These are phyloP conservation scores for Paramecium primaurelia DNA, from an alignment of 73 alveolate genomes.

Conservation along the genomic window DNA sequence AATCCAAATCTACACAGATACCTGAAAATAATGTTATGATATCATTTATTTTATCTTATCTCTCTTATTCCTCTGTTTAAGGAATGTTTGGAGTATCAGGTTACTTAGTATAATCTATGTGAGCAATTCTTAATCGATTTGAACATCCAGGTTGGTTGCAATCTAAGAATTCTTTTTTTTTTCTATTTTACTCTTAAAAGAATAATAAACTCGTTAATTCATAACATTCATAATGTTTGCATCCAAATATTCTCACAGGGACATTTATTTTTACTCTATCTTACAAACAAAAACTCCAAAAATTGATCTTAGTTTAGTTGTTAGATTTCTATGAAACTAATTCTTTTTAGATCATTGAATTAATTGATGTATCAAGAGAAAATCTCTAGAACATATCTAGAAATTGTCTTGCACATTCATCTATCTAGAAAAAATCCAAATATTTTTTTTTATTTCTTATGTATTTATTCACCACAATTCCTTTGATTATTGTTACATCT, in stretches of 20 bases:
- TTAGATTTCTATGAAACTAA: neutral
- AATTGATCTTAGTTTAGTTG: neutral
- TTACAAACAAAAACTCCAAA: neutral
- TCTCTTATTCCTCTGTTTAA: neutral
- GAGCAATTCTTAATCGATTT: neutral
- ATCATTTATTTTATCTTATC: neutral
- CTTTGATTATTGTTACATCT: neutral
- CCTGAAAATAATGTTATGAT: neutral
- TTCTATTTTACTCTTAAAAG: neutral
- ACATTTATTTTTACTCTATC: neutral
- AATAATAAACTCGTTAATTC: neutral
- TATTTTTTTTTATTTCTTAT: neutral
- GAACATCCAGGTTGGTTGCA: neutral
- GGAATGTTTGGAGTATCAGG: neutral
- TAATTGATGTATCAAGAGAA: neutral
- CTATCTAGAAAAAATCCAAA: neutral
- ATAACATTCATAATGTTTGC: neutral
- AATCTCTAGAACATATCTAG: neutral
- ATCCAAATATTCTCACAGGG: neutral
- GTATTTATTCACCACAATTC: neutral
- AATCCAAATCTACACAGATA: neutral
- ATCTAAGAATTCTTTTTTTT: neutral
- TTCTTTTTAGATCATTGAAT: neutral
- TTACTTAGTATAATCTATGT: neutral
- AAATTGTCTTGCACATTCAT: neutral